Evolutionary conservation across 768 basidiomycete species (phyloP).

Genomic region (Hebeloma cylindrosporum): DNA sequence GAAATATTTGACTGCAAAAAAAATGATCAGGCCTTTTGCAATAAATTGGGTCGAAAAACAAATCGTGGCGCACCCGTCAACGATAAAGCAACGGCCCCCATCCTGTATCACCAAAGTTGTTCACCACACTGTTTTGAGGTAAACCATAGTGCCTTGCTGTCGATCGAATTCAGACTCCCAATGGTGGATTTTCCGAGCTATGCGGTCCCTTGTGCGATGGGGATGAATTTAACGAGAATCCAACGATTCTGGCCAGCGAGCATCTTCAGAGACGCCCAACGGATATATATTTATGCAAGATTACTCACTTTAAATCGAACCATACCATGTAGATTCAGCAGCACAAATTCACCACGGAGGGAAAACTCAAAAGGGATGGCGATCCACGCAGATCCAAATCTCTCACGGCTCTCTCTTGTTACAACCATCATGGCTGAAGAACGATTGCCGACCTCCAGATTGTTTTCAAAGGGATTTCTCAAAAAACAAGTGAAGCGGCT

Average conservation of each 20-base stretch:
- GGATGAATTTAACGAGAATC: constrained; percentile 83
- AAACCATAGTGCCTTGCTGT: constrained; percentile 64
- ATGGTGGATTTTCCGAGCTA: constrained; percentile 26
- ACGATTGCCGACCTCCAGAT: too few relatives aligned
- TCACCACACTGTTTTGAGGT: constrained; percentile 69
- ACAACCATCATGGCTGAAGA: too few relatives aligned
- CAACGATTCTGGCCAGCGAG: constrained; percentile 72
- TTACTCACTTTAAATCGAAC: constrained; percentile 65
- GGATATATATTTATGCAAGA: neutral
- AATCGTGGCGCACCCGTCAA: constrained; percentile 56
- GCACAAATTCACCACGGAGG: too few relatives aligned
- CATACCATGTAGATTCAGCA: too few relatives aligned
- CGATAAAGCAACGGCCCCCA: constrained; percentile 81
- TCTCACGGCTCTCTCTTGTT: too few relatives aligned
- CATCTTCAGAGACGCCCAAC: constrained; percentile 8
- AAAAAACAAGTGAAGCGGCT: too few relatives aligned
- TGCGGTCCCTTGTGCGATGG: constrained; percentile 36
- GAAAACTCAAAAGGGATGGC: too few relatives aligned
- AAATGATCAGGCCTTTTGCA: neutral
- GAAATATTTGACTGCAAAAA: constrained; percentile 88
- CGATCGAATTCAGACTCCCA: constrained; percentile 33
- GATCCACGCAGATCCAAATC: too few relatives aligned
- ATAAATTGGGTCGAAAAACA: neutral
- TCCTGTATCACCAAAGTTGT: constrained; percentile 80
- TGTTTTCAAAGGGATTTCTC: too few relatives aligned